Evolutionary conservation across 441 rosid genomes (phyloP).

Genomic region (Populus hybrid): DNA sequence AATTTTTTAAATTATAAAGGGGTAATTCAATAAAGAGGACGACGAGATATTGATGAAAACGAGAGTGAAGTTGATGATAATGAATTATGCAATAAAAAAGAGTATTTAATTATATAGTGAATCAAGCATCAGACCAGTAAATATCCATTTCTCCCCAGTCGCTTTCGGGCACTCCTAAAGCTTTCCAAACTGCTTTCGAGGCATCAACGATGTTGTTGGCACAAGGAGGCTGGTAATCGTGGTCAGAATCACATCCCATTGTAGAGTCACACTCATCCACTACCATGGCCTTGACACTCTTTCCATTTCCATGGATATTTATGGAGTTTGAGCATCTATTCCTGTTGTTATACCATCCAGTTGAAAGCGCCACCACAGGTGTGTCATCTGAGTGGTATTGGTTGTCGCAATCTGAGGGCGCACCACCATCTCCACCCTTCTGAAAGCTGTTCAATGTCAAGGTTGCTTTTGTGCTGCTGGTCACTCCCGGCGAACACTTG

Average conservation of each 20-base stretch:
- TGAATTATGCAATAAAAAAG: too few species aligned
- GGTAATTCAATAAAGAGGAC: too few species aligned
- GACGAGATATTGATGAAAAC: too few species aligned
- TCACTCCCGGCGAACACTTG: slow-evolving; percentile 11
- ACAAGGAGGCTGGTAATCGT: slow-evolving; percentile 38
- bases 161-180: slow-evolving; percentile 22
- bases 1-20: too few species aligned
- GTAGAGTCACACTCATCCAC: slow-evolving; percentile 21
- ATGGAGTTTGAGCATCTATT: slow-evolving; percentile 2
- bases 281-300: slow-evolving; percentile 11
- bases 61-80: too few species aligned
- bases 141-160: slow-evolving; percentile 23
- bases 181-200: slow-evolving; percentile 30
- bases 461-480: neutral
- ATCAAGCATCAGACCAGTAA: neutral
- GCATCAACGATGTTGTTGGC: slow-evolving; percentile 32
- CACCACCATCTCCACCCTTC: neutral
- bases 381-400: neutral
- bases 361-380: slow-evolving; percentile 13
- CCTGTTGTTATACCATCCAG: slow-evolving; percentile 7
- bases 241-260: slow-evolving; percentile 29
- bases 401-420: slow-evolving; percentile 4
- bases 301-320: neutral
- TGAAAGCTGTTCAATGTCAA: slow-evolving; percentile 13
- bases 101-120: neutral